Evolutionary conservation across 176 grass and related monocot genomes (phyloP).

Genomic region (Poa pratensis): DNA sequence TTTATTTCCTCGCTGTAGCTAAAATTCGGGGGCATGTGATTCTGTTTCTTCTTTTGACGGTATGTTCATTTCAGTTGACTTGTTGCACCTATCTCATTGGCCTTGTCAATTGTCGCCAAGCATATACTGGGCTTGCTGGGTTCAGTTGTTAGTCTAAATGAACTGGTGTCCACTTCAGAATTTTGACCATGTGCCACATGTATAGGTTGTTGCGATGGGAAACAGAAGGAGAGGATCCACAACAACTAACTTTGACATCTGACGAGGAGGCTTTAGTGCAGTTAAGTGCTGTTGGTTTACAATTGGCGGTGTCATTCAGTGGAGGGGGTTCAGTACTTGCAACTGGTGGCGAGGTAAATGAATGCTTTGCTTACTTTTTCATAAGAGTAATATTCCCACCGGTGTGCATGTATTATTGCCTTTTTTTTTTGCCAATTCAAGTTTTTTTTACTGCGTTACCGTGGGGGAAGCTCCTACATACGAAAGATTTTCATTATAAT

Average conservation of each 20-base stretch:
- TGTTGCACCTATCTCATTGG: neutral
- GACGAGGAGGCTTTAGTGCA: slow-evolving; percentile 56
- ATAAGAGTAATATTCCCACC: neutral
- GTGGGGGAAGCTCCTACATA: too few relatives aligned
- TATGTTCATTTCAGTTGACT: neutral
- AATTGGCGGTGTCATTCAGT: slow-evolving; percentile 80
- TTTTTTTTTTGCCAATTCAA: neutral
- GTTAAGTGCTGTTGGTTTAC: slow-evolving; percentile 67
- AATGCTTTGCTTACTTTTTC: neutral
- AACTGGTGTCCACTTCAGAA: neutral
- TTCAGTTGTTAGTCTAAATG: neutral
- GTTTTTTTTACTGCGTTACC: too few relatives aligned
- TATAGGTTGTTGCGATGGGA: slow-evolving; percentile 85
- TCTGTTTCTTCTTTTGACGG: neutral
- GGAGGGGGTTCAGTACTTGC: slow-evolving; percentile 82
- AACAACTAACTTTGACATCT: slow-evolving; percentile 49
- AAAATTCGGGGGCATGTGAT: neutral
- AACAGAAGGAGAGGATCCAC: slow-evolving; percentile 38
- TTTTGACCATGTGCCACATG: slow-evolving; percentile 34
- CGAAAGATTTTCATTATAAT: too few relatives aligned
- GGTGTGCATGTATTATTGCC: neutral
- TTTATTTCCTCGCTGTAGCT: neutral
- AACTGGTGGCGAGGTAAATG: slow-evolving; percentile 76
- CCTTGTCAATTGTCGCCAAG: neutral
- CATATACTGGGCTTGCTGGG: slow-evolving; percentile 2